Base-by-base conservation (phyloP, 495 filamentous ascomycete genomes). In the Lasiosphaeria hispida region DNA sequence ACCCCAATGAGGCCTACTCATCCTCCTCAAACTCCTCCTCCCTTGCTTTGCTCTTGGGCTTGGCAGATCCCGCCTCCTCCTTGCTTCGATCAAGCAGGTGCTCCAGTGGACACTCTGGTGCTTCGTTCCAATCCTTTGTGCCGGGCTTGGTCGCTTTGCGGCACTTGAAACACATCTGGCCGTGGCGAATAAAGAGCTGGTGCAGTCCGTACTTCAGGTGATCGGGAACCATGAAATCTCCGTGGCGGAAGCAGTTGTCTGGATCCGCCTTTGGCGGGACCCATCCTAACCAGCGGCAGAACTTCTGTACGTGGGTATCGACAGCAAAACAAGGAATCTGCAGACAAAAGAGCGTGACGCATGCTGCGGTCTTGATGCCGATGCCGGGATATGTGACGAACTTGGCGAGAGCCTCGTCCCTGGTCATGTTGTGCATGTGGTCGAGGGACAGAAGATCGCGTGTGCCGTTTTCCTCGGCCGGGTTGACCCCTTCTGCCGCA, bases 351-450 rank as follows among this genome's bases (percentile, higher is more conserved):
- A 93, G 77, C 10, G 88, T 72, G 11, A 93, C 88, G 61, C 94
- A 98, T 7, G 90, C 87, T 3, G 92, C 88, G 0, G 92, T 96
- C 74, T 98, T 98, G 52, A 90, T 85, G 0, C 92, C 94, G 57
- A 97, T 89, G 3, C 93, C 94, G 3, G 88, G 87, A 44, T 87
- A 94, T 53, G 81, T 86, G 48, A 85, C 81, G 37, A 97, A 78
- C 54, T 87, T 83, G 8, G 74, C 73, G 81, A 96, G 87, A 0
- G 85, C 90, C 23, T 90, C 80, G 14, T 89, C 80, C 10, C 80
- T 85, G 15, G 74, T 69, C 53, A 95, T 72, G 11, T 73, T 73
- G 59, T 89, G 89, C 13, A 96, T 72, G 68, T 96, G 85, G 58
- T 97, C 89, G 11, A 97, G 80, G 0, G 87, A 87, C 14, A 77